phyloP scores from a whole-genome alignment of 208 protist species.

The Wallacemonas sp. region DNA sequence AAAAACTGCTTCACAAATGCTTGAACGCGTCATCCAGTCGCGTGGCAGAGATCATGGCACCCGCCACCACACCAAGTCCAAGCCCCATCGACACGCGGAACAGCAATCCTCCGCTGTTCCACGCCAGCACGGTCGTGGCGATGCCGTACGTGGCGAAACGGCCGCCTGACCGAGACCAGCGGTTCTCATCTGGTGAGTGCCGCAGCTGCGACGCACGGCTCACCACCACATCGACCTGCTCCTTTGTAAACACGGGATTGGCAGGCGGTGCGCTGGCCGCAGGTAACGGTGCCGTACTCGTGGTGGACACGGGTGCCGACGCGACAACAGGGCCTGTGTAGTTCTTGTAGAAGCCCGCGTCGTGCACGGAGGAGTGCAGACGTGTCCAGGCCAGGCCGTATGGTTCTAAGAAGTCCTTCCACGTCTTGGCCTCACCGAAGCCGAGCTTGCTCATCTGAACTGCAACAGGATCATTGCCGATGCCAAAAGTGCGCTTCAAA shows the following conservation, averaged over 20 bases:
- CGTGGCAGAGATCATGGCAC: conserved; percentile 42
- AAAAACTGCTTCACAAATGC: conserved; percentile 45
- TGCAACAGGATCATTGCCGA: conserved; percentile 21
- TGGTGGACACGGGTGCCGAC: background rate
- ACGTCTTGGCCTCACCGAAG: conserved; percentile 19
- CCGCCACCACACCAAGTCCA: conserved; percentile 55
- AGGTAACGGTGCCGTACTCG: no score
- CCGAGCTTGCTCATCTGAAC: conserved; percentile 27
- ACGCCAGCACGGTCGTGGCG: conserved; percentile 60
- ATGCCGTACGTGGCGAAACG: conserved; percentile 60
- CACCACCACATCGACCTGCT: conserved; percentile 64
- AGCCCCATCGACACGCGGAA: conserved; percentile 71
- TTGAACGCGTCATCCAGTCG: conserved; percentile 60
- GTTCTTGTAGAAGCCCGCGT: conserved; percentile 31
- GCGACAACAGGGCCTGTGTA: conserved; percentile 20
- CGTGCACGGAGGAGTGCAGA: conserved; percentile 29
- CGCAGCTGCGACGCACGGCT: conserved; percentile 44
- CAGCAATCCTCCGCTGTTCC: conserved; percentile 62
- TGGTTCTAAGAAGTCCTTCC: conserved; percentile 30
- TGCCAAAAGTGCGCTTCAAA: background rate
- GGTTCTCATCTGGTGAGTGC: conserved; percentile 52
- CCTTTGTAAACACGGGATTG: conserved; percentile 40
- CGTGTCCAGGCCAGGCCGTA: conserved; percentile 38
- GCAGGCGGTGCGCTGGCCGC: background rate
- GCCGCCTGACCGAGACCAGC: conserved; percentile 59